Evolutionary conservation across 169 alveolate genomes (phyloP), one percentile per base, ranked within the genome.

Genomic region (Plasmodium gaboni): DNA sequence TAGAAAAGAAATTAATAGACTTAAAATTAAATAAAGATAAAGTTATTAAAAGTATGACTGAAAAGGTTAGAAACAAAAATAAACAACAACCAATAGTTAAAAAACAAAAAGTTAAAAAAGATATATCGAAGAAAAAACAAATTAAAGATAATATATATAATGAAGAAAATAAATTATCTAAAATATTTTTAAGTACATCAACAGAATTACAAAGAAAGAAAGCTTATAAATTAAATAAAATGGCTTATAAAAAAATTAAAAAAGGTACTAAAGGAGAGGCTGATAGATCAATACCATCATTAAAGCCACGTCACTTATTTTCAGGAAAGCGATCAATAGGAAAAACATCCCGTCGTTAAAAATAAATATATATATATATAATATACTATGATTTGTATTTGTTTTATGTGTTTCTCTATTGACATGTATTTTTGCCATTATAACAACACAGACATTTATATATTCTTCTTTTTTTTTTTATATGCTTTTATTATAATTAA

Each of bases 321-420:
- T 93, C 99, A 42, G 99, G 99, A 19, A 99, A 99, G 93, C 97
- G 99, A 92, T 96, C 98, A 38, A 93, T 96, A 92, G 99, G 99
- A 38, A 97, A 96, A 91, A 95, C 98, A 13, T 97, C 97, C 78
- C 88, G 98, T 67, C 94, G 99, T 72, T 98, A 97, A 86, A 13
- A 17, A 55, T 55, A 9, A 8, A 10, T 28, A 32, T 32, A 32
- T 32, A 32, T 32, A 32, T 32, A 32, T 32, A 32, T 32, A 32
- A 32, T 32, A 32, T 32, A 32, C 24, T 8, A n/a, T 6, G 26
- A 17, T 17, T 57, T n/a, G 17, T 57, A 7, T n/a, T 9, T 57
- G 17, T 57, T 57, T 57, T 57, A 57, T 12, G 9, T 55, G 1
- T 6, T 15, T 24, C 17, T 57, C 13, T 57, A 1, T 57, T 0